phyloP scores from a whole-genome alignment of 2,329 filamentous ascomycete species.

The Pestalotiopsis sp. region DNA sequence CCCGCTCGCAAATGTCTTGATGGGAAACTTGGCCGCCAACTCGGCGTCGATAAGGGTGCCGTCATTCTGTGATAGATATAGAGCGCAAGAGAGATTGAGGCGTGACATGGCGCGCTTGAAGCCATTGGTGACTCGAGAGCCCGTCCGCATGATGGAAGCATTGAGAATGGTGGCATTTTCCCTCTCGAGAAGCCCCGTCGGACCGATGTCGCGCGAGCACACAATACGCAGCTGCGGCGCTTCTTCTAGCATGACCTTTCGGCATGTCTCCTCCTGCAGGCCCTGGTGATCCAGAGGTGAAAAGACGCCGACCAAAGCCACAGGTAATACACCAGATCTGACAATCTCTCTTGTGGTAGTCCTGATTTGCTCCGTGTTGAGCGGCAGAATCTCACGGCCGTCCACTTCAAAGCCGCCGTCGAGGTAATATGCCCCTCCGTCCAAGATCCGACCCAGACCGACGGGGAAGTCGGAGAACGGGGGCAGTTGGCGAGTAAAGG shows the following conservation, averaged over 20 bases:
- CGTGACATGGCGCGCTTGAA: slow-evolving; percentile 1
- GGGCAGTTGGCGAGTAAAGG: background rate
- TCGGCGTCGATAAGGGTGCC: slow-evolving; percentile 7
- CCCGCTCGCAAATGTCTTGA: slow-evolving; percentile 6
- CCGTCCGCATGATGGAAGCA: background rate
- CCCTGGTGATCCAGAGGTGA: slow-evolving; percentile 2
- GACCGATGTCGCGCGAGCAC: slow-evolving; percentile 5
- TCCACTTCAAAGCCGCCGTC: slow-evolving; percentile 6
- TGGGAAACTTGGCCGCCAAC: background rate
- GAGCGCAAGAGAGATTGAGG: background rate
- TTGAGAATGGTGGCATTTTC: slow-evolving; percentile 9
- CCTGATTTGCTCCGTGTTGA: slow-evolving; percentile 1
- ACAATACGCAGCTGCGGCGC: background rate
- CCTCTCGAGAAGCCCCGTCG: background rate
- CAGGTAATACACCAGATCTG: background rate
- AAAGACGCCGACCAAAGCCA: slow-evolving; percentile 6
- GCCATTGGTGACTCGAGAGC: background rate
- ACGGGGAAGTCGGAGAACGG: slow-evolving; percentile 4
- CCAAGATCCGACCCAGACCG: background rate
- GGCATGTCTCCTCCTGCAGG: background rate
- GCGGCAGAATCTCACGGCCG: slow-evolving; percentile 2
- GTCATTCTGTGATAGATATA: slow-evolving; percentile 7
- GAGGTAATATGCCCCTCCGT: background rate
- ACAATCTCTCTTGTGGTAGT: background rate
- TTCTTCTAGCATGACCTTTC: background rate